A percentile compares a stretch with the other conserved stretches of the same genome.
Evolutionary conservation across 805 yeast species (phyloP).

Genomic region (Komagataella pastoris): DNA sequence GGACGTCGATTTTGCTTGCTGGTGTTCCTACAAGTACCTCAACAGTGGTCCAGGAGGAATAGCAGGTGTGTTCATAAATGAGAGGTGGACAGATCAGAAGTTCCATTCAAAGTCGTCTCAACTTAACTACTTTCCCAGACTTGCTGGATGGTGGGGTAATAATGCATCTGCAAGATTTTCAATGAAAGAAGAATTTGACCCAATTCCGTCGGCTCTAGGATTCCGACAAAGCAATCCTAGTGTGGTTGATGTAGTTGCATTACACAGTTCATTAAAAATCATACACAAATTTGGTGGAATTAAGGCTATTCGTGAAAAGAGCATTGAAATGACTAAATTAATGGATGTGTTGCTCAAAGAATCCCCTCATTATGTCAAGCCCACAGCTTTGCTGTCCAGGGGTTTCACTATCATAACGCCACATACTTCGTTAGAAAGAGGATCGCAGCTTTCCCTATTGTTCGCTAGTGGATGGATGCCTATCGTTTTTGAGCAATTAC

Average conservation of each 20-base stretch:
- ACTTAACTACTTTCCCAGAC: constrained; percentile 39
- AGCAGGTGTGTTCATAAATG: constrained; percentile 75
- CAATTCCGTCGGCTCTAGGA: constrained; percentile 77
- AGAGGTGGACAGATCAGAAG: constrained; percentile 15
- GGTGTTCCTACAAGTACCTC: constrained; percentile 88
- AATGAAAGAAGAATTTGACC: constrained; percentile 69
- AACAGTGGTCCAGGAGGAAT: constrained; percentile 93
- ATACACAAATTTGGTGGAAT: constrained; percentile 56
- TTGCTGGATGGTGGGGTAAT: constrained; percentile 99
- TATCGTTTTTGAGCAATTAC: constrained; percentile 49
- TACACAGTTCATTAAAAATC: constrained; percentile 52
- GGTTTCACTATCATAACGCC: constrained; percentile 73
- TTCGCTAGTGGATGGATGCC: constrained; percentile 30
- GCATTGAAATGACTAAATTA: constrained; percentile 42
- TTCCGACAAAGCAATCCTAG: constrained; percentile 87
- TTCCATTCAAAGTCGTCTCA: constrained; percentile 1
- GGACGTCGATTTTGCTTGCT: constrained; percentile 86
- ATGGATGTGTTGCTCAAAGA: constrained; percentile 31
- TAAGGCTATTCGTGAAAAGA: constrained; percentile 35
- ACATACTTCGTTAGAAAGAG: constrained; percentile 38
- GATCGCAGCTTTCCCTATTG: constrained; percentile 71
- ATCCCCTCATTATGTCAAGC: constrained; percentile 28
- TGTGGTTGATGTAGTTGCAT: constrained; percentile 69
- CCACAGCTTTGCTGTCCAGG: constrained; percentile 5
- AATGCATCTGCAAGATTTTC: constrained; percentile 54